These are phyloP conservation scores for Chaetomiaceae sp. DNA, from an alignment of 2,329 filamentous ascomycete species.

Conservation along the genomic window DNA sequence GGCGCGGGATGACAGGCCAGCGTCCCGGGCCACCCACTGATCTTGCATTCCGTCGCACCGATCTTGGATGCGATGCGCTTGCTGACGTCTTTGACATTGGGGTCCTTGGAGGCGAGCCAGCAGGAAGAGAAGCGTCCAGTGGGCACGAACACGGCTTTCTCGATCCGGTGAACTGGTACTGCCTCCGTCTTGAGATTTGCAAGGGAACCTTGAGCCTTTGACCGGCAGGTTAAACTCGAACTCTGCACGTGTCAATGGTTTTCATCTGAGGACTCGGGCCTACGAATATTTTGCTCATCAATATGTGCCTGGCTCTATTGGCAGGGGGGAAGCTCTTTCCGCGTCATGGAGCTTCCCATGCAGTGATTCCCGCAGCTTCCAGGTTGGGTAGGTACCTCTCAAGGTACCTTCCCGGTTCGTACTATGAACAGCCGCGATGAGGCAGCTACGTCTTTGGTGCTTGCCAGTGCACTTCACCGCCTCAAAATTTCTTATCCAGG, in stretches of 20 bases:
- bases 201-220: no score
- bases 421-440: not conserved
- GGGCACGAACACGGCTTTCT: no score
- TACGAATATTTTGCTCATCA: not conserved
- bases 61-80: no score
- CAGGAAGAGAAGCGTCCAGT: no score
- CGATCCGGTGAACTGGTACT: not conserved
- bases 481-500: no score
- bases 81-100: no score
- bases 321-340: constrained; percentile 13
- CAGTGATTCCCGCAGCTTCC: not conserved
- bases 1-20: not conserved
- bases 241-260: not conserved
- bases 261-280: not conserved
- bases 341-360: not conserved
- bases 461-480: no score
- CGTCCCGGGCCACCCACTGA: no score
- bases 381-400: no score
- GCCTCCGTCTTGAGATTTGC: not conserved
- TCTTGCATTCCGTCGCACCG: not conserved
- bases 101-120: no score
- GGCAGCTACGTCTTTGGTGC: no score
- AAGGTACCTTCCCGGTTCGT: not conserved
- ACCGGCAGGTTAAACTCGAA: not conserved
- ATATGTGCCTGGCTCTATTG: constrained; percentile 4